A percentile compares a stretch with the other conserved stretches of the same genome.
Conservation (phyloP, 2,329 filamentous ascomycete genomes). For the Davidsoniella eucalypti region DNA sequence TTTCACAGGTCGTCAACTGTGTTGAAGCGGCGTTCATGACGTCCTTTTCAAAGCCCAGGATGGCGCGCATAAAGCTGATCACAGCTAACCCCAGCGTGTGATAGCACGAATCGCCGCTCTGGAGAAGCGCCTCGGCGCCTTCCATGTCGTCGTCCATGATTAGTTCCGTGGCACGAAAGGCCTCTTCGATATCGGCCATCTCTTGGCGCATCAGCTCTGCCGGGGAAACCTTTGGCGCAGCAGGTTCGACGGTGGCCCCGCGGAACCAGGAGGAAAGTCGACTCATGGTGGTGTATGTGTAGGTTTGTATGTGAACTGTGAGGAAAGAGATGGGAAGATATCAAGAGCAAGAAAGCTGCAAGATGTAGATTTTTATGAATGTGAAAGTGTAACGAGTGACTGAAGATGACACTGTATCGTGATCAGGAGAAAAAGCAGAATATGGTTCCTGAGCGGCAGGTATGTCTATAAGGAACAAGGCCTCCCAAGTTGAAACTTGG, state of each 20-base stretch:
- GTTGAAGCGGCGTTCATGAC: conserved; percentile 70
- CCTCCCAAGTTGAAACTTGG: no score
- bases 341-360: background rate
- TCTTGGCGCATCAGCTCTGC: conserved; percentile 25
- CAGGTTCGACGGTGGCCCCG: conserved; percentile 20
- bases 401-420: no score
- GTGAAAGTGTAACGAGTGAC: no score
- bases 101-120: conserved; percentile 60
- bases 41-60: conserved; percentile 81
- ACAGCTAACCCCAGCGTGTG: conserved; percentile 72
- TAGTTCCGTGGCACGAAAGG: conserved; percentile 47
- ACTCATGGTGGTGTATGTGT: conserved; percentile 24
- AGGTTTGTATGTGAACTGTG: background rate
- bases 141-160: conserved; percentile 88
- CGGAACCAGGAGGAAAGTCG: conserved; percentile 36
- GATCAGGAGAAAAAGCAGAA: no score
- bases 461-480: no score
- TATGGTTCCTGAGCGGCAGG: no score
- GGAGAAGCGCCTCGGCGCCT: conserved; percentile 57
- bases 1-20: conserved; percentile 59
- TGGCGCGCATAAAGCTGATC: conserved; percentile 68
- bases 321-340: background rate
- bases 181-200: conserved; percentile 39
- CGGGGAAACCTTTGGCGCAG: conserved; percentile 3
- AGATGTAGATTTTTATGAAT: background rate